phyloP scores from a whole-genome alignment of 768 basidiomycete genomes.

The Tricholoma furcatifolium region DNA sequence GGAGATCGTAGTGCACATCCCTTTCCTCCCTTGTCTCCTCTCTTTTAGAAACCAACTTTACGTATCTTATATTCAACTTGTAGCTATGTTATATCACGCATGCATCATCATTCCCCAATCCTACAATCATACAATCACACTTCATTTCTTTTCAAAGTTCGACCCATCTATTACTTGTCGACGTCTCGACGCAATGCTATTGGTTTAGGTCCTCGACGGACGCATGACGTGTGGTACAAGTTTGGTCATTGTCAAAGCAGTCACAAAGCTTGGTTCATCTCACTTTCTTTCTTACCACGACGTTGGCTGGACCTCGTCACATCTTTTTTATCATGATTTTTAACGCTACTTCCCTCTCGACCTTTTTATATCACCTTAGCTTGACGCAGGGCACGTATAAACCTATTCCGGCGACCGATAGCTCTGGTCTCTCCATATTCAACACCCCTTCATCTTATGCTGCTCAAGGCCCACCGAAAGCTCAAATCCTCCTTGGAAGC shows the following conservation, averaged over 20 bases:
- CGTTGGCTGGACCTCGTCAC: conserved; percentile 20
- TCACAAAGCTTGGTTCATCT: conserved; percentile 6
- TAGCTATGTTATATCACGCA: conserved; percentile 30
- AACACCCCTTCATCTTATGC: neutral
- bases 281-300: conserved; percentile 4
- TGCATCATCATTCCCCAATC: conserved; percentile 37
- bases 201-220: neutral
- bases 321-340: conserved; percentile 21
- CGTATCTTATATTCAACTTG: conserved; percentile 27
- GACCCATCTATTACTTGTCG: neutral
- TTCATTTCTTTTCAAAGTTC: conserved; percentile 15
- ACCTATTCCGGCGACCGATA: conserved; percentile 19
- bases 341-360: conserved; percentile 20
- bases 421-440: neutral
- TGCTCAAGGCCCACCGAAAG: neutral
- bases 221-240: too few species aligned
- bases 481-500: conserved; percentile 3
- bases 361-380: conserved; percentile 30
- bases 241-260: neutral
- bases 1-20: conserved; percentile 50
- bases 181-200: conserved; percentile 1
- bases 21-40: conserved; percentile 28
- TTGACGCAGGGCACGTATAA: conserved; percentile 30
- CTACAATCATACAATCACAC: conserved; percentile 19
- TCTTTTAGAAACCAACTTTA: conserved; percentile 20